phyloP scores from a whole-genome alignment of 768 basidiomycete species.

The Pisolithus marmoratus region DNA sequence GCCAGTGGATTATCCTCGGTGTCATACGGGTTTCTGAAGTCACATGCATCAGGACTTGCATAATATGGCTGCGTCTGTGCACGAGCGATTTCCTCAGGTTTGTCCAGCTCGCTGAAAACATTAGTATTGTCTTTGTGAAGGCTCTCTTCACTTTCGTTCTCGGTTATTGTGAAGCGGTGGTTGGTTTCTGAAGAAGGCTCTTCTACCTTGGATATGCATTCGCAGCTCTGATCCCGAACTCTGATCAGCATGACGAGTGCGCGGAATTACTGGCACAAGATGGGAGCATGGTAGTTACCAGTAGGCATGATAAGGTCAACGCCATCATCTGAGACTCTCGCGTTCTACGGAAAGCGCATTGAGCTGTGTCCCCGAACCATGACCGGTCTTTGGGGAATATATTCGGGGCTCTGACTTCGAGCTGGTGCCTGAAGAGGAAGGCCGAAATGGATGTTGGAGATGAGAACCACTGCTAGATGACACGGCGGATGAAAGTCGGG shows the following conservation, averaged over 20 bases:
- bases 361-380: not conserved
- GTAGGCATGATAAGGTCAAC: constrained; percentile 73
- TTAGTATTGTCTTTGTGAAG: not conserved
- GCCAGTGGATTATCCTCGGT: constrained; percentile 24
- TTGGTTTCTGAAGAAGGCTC: not conserved
- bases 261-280: constrained; percentile 13
- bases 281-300: constrained; percentile 12
- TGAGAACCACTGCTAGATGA: constrained; percentile 2
- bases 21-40: constrained; percentile 8
- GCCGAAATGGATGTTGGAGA: not conserved
- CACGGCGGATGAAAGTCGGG: not conserved
- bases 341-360: constrained; percentile 4
- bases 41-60: constrained; percentile 7
- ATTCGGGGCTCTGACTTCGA: constrained; percentile 6
- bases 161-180: constrained; percentile 3
- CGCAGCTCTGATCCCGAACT: constrained; percentile 18
- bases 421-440: not conserved
- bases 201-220: not conserved
- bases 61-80: constrained; percentile 16
- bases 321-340: constrained; percentile 52
- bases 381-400: constrained; percentile 7
- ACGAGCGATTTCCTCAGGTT: constrained; percentile 6
- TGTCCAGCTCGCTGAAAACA: not conserved
- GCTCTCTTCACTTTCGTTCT: constrained; percentile 2
- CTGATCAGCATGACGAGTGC: constrained; percentile 16